Base-by-base conservation (phyloP, 2,329 filamentous ascomycete genomes). In the Sclerotiophoma versabilis region DNA sequence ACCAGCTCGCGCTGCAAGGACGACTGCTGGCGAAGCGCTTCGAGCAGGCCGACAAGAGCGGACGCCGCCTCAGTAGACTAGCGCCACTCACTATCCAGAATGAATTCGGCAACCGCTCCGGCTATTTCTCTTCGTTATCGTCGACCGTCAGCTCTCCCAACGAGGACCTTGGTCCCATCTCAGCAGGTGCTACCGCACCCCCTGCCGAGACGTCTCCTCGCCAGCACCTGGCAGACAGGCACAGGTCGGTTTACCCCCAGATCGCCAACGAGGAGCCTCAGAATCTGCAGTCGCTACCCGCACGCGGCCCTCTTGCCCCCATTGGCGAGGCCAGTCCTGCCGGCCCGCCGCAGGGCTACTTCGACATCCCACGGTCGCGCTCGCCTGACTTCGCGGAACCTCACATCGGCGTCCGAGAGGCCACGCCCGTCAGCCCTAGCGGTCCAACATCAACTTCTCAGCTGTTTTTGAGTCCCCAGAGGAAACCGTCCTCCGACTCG, bases 1-100 rank as follows among this genome's bases (percentile, higher is more conserved):
- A 99, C 81, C 93, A 93, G 41, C 96, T 99, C 72, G 93, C 93
- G 19, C 83, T 93, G 58, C 93, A 98, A 72, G 96, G 93, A 66
- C 88, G 93, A 53, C 79, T 96, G 65, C 84, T 99, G 45, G 92
- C 92, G 32, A 90, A 87, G 76, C 90, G 96, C 76, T 85, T 99
- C 57, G 89, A 96, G 74, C 88, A 95, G 60, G 84, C 86, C 68
- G 76, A 77, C 55, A 87, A 85, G 69, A 84, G 85, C 58, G 92
- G 91, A 43, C 86, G 87, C 61, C 86, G 93, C 53, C 84, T 97
- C 77, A 97, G 93, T 77, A 85, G 93, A 34, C 79, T 98, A 36
- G 91, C 93, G 3, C 92, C 92, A 6, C 80, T 93, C 54, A 91
- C 91, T 17, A 89, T 92, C 30, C 89, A 90, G 56, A 92, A 92